A percentile compares a stretch with the other conserved stretches of the same genome.
Conservation (phyloP, 768 basidiomycete genomes). For the Vararia minispora region DNA sequence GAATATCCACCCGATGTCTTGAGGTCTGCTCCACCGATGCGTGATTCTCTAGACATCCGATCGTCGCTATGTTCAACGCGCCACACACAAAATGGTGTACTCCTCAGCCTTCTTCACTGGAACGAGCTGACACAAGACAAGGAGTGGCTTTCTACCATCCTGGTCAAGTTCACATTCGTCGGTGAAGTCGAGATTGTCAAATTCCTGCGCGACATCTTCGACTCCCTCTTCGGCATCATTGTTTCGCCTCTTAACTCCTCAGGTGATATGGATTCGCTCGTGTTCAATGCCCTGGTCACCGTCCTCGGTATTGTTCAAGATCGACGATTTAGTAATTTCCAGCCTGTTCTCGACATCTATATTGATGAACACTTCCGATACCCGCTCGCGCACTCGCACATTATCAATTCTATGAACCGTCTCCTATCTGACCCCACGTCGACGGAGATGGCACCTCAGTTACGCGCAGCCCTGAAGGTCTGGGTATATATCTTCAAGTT, state of each 20-base stretch:
- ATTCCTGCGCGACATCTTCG: slow-evolving; percentile 84
- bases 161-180: slow-evolving; percentile 83
- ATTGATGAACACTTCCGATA: slow-evolving; percentile 84
- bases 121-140: slow-evolving; percentile 53
- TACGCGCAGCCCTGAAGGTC: slow-evolving; percentile 88
- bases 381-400: slow-evolving; percentile 69
- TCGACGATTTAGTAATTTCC: slow-evolving; percentile 90
- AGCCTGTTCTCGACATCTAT: slow-evolving; percentile 87
- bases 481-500: slow-evolving; percentile 97
- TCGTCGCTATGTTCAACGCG: slow-evolving; percentile 88
- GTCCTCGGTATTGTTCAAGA: slow-evolving; percentile 91
- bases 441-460: slow-evolving; percentile 58
- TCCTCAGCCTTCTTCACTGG: slow-evolving; percentile 78
- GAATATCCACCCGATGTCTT: slow-evolving; percentile 47
- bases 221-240: slow-evolving; percentile 85
- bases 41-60: slow-evolving; percentile 72
- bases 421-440: slow-evolving; percentile 66
- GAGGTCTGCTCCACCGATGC: slow-evolving; percentile 54
- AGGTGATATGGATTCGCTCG: slow-evolving; percentile 73
- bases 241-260: slow-evolving; percentile 61
- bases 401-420: slow-evolving; percentile 81
- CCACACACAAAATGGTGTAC: slow-evolving; percentile 82
- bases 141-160: slow-evolving; percentile 55
- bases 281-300: slow-evolving; percentile 85
- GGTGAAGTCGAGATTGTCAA: slow-evolving; percentile 93